Percentiles rank a stretch among this genome's conserved stretches.
These are phyloP conservation scores for Parafenestella ontariensis DNA, from an alignment of 2,329 filamentous ascomycete genomes.

Conservation along the genomic window DNA sequence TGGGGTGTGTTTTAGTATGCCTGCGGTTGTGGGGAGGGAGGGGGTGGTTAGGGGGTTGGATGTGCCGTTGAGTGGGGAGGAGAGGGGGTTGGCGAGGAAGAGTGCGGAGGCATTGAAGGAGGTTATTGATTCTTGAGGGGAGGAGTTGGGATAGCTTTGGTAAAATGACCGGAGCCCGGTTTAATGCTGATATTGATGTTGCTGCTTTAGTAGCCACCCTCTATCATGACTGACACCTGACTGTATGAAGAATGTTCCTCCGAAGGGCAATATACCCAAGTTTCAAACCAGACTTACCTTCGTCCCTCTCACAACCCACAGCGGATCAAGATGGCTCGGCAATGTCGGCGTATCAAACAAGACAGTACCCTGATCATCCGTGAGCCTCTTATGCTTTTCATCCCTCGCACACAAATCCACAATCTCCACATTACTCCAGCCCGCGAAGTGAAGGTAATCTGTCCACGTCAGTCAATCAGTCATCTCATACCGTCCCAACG, in stretches of 20 bases:
- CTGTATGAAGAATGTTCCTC: no score
- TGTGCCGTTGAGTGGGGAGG: constrained; percentile 10
- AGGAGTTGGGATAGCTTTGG: not conserved
- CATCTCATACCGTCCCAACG: not conserved
- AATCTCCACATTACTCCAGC: constrained; percentile 61
- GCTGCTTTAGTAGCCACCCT: no score
- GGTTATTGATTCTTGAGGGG: constrained; percentile 10
- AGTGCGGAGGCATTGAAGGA: constrained; percentile 23
- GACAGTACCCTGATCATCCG: constrained; percentile 30
- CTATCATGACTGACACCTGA: no score
- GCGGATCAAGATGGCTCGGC: constrained; percentile 30
- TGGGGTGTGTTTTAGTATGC: constrained; percentile 23
- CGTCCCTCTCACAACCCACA: constrained; percentile 38
- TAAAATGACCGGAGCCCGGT: no score
- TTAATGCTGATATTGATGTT: no score
- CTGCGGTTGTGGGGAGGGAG: constrained; percentile 22
- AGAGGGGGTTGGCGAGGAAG: constrained; percentile 13
- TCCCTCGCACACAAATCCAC: constrained; percentile 57
- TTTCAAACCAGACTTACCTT: constrained; percentile 9
- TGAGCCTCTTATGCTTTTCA: constrained; percentile 24
- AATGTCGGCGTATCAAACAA: constrained; percentile 13
- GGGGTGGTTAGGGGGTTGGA: constrained; percentile 17
- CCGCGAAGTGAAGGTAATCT: constrained; percentile 59
- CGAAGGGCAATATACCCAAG: not conserved
- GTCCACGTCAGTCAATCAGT: no score